Percentiles rank a stretch among this genome's conserved stretches.
These are phyloP conservation scores for Epipyxis sp. DNA, from an alignment of 108 stramenopile species.

Conservation along the genomic window DNA sequence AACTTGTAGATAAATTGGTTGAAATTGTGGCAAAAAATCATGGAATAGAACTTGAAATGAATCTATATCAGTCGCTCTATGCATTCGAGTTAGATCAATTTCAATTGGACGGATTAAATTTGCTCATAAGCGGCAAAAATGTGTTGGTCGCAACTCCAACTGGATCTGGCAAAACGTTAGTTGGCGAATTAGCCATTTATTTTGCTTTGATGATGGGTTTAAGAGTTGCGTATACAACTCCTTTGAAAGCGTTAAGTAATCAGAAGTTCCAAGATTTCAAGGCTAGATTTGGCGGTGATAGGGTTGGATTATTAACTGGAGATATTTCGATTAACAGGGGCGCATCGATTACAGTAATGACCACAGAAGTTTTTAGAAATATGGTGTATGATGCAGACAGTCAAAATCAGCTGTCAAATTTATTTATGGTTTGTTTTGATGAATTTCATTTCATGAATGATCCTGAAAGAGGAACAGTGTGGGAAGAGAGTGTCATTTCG, in stretches of 20 bases:
- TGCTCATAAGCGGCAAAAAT: slow-evolving; percentile 59
- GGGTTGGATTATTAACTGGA: slow-evolving; percentile 69
- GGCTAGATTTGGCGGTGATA: slow-evolving; percentile 65
- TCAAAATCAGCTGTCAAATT: slow-evolving; percentile 59
- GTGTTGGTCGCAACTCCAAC: slow-evolving; percentile 89
- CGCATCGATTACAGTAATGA: slow-evolving; percentile 81
- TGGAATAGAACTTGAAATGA: background rate
- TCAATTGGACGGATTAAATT: slow-evolving; percentile 42
- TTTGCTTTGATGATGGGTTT: slow-evolving; percentile 62
- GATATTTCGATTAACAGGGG: slow-evolving; percentile 78
- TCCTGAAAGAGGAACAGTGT: slow-evolving; percentile 80
- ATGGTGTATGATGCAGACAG: slow-evolving; percentile 53
- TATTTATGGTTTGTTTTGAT: slow-evolving; percentile 81
- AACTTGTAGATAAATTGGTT: background rate
- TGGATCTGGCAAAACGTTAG: slow-evolving; percentile 75
- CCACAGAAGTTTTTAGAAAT: slow-evolving; percentile 89
- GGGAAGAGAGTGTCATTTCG: slow-evolving; percentile 87
- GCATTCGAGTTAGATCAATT: slow-evolving; percentile 51
- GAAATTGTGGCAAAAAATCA: background rate
- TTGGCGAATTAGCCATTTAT: slow-evolving; percentile 76
- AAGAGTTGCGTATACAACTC: slow-evolving; percentile 80
- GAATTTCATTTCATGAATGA: slow-evolving; percentile 97
- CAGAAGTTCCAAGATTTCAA: slow-evolving; percentile 84
- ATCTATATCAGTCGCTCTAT: slow-evolving; percentile 15
- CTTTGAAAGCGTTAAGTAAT: slow-evolving; percentile 86